Evolutionary conservation across 148 eudicot species (phyloP).

Genomic region (Diospyros kaki): DNA sequence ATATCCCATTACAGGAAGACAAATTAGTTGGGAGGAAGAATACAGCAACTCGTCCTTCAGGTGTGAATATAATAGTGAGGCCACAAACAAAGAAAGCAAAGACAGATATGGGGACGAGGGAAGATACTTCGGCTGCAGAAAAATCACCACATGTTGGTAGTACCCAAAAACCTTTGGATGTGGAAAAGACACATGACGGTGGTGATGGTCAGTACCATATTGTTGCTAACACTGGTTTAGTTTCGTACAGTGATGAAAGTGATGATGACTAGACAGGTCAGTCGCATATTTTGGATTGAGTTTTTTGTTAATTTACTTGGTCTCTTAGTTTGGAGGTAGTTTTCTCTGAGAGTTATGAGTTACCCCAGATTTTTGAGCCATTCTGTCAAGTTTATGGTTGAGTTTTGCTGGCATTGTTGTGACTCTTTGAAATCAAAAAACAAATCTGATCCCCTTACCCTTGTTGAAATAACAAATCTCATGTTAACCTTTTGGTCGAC

Average conservation of each 20-base stretch:
- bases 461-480: too few species aligned
- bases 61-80: conserved; percentile 64
- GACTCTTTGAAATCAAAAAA: too few species aligned
- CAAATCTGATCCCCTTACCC: too few species aligned
- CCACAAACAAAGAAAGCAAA: conserved; percentile 80
- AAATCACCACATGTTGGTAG: conserved; percentile 17
- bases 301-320: too few species aligned
- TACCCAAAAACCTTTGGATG: conserved; percentile 10
- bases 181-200: conserved; percentile 8
- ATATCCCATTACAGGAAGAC: conserved; percentile 38
- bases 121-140: conserved; percentile 17
- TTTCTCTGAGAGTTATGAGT: too few species aligned
- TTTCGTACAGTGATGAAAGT: conserved; percentile 84
- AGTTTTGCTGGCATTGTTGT: too few species aligned
- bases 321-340: too few species aligned
- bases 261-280: conserved; percentile 46
- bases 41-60: conserved; percentile 35
- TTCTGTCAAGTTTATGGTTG: too few species aligned
- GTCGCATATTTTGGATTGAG: too few species aligned
- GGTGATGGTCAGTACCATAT: conserved; percentile 6
- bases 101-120: conserved; percentile 27
- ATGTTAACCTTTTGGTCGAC: too few species aligned
- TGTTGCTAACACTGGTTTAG: conserved; percentile 43
- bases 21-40: conserved; percentile 41
- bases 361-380: too few species aligned